These are phyloP conservation scores for Xerocomus amazonicus DNA, from an alignment of 1,284 basidiomycete species.

Conservation along the genomic window DNA sequence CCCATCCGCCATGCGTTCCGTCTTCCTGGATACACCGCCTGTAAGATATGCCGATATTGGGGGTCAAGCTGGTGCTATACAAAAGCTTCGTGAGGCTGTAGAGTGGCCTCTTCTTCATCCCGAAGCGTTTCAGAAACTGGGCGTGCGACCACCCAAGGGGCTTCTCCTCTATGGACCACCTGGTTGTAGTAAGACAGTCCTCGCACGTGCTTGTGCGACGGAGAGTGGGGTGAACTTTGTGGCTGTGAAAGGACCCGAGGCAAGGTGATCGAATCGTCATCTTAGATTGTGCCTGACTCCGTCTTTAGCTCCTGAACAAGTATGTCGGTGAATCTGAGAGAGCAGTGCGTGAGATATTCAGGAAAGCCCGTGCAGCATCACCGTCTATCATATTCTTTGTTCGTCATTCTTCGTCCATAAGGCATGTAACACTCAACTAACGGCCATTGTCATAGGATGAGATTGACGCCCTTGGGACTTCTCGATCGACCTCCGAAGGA, in stretches of 20 bases:
- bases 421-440: background rate
- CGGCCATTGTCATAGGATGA: slow-evolving; percentile 68
- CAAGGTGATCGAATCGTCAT: slow-evolving; percentile 27
- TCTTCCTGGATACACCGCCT: slow-evolving; percentile 84
- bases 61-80: slow-evolving; percentile 77
- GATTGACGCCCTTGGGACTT: slow-evolving; percentile 89
- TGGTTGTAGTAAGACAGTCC: slow-evolving; percentile 95
- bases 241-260: slow-evolving; percentile 98
- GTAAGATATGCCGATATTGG: slow-evolving; percentile 89
- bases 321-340: slow-evolving; percentile 97
- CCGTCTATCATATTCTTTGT: slow-evolving; percentile 98
- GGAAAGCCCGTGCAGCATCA: slow-evolving; percentile 89
- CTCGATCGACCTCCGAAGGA: slow-evolving; percentile 64
- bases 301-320: slow-evolving; percentile 83
- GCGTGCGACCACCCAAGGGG: slow-evolving; percentile 86
- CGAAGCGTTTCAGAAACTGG: slow-evolving; percentile 82
- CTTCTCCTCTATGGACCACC: slow-evolving; percentile 95
- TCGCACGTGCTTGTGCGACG: slow-evolving; percentile 90
- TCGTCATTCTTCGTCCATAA: slow-evolving; percentile 29
- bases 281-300: background rate
- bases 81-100: slow-evolving; percentile 82
- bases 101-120: slow-evolving; percentile 94
- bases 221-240: slow-evolving; percentile 97
- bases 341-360: slow-evolving; percentile 91
- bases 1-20: slow-evolving; percentile 91